Evolutionary conservation across 2,329 filamentous ascomycete species (phyloP).

Genomic region (Verticillium tricorpus): DNA sequence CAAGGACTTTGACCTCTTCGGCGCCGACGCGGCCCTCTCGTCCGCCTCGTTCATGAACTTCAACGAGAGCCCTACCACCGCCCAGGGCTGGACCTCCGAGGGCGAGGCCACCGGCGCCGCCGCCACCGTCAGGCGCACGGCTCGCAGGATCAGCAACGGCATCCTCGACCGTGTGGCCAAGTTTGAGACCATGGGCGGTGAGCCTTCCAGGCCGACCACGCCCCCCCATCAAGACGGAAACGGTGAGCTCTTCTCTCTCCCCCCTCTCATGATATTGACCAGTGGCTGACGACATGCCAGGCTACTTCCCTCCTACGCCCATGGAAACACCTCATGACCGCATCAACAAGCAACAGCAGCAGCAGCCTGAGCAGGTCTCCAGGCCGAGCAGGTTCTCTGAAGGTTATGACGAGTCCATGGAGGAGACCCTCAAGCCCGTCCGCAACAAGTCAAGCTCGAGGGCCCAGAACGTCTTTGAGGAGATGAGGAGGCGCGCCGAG

Average conservation of each 20-base stretch:
- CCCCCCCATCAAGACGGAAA: constrained; percentile 56
- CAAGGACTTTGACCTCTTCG: constrained; percentile 48
- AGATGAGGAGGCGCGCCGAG: constrained; percentile 54
- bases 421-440: constrained; percentile 59
- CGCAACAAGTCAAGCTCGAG: constrained; percentile 37
- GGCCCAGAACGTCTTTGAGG: constrained; percentile 51
- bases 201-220: constrained; percentile 51
- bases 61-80: constrained; percentile 37
- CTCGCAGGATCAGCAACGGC: constrained; percentile 54
- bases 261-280: too few species aligned
- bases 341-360: constrained; percentile 37
- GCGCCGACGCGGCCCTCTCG: constrained; percentile 38
- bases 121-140: constrained; percentile 30
- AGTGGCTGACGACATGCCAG: constrained; percentile 29
- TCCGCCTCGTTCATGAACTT: constrained; percentile 47
- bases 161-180: constrained; percentile 57
- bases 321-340: constrained; percentile 56
- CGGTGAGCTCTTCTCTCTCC: constrained; percentile 40
- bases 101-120: constrained; percentile 29
- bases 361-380: constrained; percentile 8
- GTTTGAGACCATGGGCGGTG: constrained; percentile 49
- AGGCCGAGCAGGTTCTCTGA: constrained; percentile 51
- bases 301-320: constrained; percentile 63
- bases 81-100: constrained; percentile 46
- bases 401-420: constrained; percentile 61